A percentile compares a stretch with the other conserved stretches of the same genome.
These are phyloP conservation scores for Linum lewisii DNA, from an alignment of 345 rosid species.

Conservation along the genomic window DNA sequence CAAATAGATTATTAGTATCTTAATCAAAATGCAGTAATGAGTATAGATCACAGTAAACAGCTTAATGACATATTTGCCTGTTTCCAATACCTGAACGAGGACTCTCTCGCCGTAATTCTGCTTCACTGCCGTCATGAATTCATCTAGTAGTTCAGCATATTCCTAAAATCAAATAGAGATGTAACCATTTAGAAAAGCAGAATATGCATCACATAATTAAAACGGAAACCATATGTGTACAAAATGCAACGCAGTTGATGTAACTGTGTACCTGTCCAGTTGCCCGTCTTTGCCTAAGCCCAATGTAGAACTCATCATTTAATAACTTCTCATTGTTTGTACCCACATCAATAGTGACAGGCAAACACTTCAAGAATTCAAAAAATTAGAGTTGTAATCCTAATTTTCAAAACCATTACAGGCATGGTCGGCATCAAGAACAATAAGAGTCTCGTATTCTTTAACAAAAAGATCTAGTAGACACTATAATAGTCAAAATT, in stretches of 20 bases:
- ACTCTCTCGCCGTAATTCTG: constrained; percentile 91
- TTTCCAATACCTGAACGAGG: constrained; percentile 64
- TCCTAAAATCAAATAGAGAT: constrained; percentile 40
- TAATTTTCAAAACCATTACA: too few relatives aligned
- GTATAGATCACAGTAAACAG: not conserved
- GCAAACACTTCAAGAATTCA: constrained; percentile 63
- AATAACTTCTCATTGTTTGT: constrained; percentile 84
- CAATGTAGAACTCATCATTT: constrained; percentile 92
- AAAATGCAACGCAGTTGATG: constrained; percentile 4
- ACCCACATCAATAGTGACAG: constrained; percentile 95
- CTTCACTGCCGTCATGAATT: constrained; percentile 95
- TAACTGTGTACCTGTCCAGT: constrained; percentile 60
- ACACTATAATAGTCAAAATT: too few relatives aligned
- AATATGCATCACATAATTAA: not conserved
- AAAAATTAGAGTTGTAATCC: not conserved
- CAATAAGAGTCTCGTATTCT: too few relatives aligned
- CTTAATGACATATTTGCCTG: not conserved
- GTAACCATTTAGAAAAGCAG: constrained; percentile 2
- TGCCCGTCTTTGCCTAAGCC: constrained; percentile 90
- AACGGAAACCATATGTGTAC: constrained; percentile 10
- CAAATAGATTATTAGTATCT: too few relatives aligned
- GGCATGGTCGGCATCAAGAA: too few relatives aligned
- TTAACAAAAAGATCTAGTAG: too few relatives aligned
- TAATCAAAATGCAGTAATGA: too few relatives aligned
- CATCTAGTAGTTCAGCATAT: constrained; percentile 82